phyloP scores from a whole-genome alignment of 352 stramenopile species.

The Paralagenidium karlingii region DNA sequence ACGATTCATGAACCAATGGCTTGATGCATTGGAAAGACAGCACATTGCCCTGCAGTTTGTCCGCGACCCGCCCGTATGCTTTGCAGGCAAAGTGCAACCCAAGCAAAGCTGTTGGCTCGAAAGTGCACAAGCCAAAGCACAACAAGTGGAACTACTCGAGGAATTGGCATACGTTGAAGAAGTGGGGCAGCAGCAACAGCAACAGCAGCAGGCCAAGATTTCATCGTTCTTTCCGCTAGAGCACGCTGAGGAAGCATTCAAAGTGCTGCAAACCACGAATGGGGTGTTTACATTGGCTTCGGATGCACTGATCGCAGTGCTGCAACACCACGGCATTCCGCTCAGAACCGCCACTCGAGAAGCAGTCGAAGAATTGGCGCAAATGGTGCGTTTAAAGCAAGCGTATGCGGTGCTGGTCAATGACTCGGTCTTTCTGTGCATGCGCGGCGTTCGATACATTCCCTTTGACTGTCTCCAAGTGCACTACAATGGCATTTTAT shows the following conservation, averaged over 20 bases:
- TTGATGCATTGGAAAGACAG: slow-evolving; percentile 13
- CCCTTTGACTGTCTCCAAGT: slow-evolving; percentile 35
- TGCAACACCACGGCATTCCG: slow-evolving; percentile 29
- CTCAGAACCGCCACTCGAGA: slow-evolving; percentile 52
- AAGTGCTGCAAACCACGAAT: slow-evolving; percentile 19
- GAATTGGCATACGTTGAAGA: too few relatives aligned
- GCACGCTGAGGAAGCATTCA: too few relatives aligned
- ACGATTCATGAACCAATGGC: slow-evolving; percentile 27
- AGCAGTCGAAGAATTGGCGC: slow-evolving; percentile 61
- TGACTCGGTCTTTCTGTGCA: slow-evolving; percentile 85
- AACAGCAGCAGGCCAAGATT: too few relatives aligned
- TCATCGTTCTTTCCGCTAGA: too few relatives aligned
- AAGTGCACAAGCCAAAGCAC: too few relatives aligned
- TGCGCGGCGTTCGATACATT: slow-evolving; percentile 74
- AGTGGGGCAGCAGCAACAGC: too few relatives aligned
- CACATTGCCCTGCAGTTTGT: slow-evolving; percentile 56
- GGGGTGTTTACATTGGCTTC: slow-evolving; percentile 55
- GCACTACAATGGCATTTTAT: too few relatives aligned
- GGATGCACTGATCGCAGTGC: slow-evolving; percentile 44
- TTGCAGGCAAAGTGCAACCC: slow-evolving; percentile 49
- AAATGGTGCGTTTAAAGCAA: slow-evolving; percentile 32
- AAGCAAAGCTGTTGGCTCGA: too few relatives aligned
- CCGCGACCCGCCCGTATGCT: slow-evolving; percentile 59
- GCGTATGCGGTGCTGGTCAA: slow-evolving; percentile 58
- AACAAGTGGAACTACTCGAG: too few relatives aligned